Evolutionary conservation across 1,284 basidiomycete species (phyloP), one percentile per base, ranked within the genome.

Genomic region (Malassezia arunalokei): DNA sequence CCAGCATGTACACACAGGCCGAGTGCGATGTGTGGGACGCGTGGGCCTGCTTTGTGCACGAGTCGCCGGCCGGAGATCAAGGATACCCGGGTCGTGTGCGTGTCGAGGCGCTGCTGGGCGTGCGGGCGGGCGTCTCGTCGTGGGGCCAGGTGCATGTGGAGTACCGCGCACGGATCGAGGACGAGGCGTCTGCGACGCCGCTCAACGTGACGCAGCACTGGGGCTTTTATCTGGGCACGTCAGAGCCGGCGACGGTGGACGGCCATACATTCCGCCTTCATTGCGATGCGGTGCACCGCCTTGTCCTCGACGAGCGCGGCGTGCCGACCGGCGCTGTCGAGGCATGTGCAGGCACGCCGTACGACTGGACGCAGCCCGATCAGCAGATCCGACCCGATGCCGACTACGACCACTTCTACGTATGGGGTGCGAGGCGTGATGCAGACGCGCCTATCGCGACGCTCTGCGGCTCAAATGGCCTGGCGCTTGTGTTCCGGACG

Each of bases 201-300:
- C 48, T 71, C 54, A 71, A 69, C 49, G 40, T 71, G 30, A 66
- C 66, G n/a, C 68, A 71, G 33, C 68, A 71, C 52, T 71, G 68
- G 68, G 65, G 64, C 40, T 71, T 71, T 57, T 63, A 69, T 43
- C 49, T 71, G 11, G 51, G 49, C 7, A 54, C 64, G 0, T 62
- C 61, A 3, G 45, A 48, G 47, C 6, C 15, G 12, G 8, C 6
- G n/a, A 53, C 40, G 12, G 53, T 61, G 2, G 65, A 64, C 12
- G 54, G 55, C 27, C 68, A 68, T 45, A 33, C 52, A n/a, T 47
- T 71, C 12, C 49, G 57, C 32, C 46, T 71, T 40, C 40, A 56
- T 6, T 45, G 49, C 4, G 27, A 32, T 0, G 58, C 56, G 29
- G 29, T 65, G 27, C 56, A 54, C 40, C 54, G 58, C n/a, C 59